A percentile compares a stretch with the other conserved stretches of the same genome.
Evolutionary conservation across 129 eudicot genomes (phyloP).

Genomic region (Erigeron canadensis): DNA sequence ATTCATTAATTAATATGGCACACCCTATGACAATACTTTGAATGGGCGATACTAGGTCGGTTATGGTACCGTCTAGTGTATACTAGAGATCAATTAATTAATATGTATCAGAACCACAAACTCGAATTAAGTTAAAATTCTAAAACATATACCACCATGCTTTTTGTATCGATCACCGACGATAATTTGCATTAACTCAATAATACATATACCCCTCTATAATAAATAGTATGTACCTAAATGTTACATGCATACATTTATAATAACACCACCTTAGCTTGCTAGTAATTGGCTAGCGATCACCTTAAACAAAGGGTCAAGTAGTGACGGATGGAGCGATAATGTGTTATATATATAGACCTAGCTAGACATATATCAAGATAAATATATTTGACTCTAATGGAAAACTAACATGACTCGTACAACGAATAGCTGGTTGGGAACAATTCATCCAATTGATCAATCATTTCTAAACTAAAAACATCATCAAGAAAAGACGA

Average conservation of each 20-base stretch:
- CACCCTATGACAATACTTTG: too few species aligned
- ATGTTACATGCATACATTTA: too few species aligned
- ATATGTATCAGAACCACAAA: neutral
- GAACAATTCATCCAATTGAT: constrained; percentile 36
- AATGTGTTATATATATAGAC: neutral
- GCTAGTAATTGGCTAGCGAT: too few species aligned
- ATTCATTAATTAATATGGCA: too few species aligned
- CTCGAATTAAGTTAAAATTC: neutral
- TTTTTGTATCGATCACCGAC: neutral
- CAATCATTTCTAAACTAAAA: constrained; percentile 37
- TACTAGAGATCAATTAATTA: too few species aligned
- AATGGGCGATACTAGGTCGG: too few species aligned
- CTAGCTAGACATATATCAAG: neutral
- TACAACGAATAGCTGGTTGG: constrained; percentile 21
- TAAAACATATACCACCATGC: neutral
- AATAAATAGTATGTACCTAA: too few species aligned
- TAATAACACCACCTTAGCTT: too few species aligned
- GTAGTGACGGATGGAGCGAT: too few species aligned
- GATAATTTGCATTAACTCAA: neutral
- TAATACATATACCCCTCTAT: too few species aligned
- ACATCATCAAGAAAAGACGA: constrained; percentile 42
- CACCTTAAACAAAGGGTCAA: too few species aligned
- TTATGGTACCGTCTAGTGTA: too few species aligned
- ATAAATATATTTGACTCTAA: neutral
- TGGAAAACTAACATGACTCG: neutral